Evolutionary conservation across 2,329 filamentous ascomycete genomes (phyloP).

Genomic region (Graphilbum ipis-grandicollis): DNA sequence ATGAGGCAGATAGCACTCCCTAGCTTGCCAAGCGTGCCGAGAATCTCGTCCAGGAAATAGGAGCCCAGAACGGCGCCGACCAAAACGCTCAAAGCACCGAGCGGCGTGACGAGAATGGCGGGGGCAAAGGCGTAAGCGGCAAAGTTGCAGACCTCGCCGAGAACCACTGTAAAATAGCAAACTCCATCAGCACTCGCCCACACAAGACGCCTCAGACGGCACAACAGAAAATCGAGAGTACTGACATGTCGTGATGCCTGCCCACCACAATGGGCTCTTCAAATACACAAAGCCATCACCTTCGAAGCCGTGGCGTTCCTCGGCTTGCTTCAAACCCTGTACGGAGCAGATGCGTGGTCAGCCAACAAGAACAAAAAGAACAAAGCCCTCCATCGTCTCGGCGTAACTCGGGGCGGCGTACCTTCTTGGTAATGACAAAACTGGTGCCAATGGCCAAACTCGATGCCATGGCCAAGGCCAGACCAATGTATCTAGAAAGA

Average conservation of each 20-base stretch:
- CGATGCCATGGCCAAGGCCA: conserved; percentile 57
- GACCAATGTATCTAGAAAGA: conserved; percentile 49
- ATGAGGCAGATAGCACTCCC: conserved; percentile 94
- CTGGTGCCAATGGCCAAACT: conserved; percentile 72
- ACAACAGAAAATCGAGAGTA: not conserved
- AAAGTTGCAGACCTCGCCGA: conserved; percentile 94
- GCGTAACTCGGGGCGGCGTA: no score
- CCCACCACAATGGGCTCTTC: conserved; percentile 95
- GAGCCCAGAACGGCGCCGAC: conserved; percentile 90
- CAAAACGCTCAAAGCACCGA: conserved; percentile 84
- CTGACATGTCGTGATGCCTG: conserved; percentile 75
- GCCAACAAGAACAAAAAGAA: no score
- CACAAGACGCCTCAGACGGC: not conserved
- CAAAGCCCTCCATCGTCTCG: no score
- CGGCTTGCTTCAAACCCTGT: conserved; percentile 55
- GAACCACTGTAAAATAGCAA: conserved; percentile 45
- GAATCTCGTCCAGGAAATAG: conserved; percentile 79
- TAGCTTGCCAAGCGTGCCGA: conserved; percentile 82
- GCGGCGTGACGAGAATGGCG: conserved; percentile 91
- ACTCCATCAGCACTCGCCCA: conserved; percentile 2
- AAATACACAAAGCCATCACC: conserved; percentile 92
- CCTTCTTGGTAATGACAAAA: conserved; percentile 99
- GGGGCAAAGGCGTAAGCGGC: conserved; percentile 96
- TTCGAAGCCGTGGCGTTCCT: conserved; percentile 85
- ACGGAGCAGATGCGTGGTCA: no score